A percentile compares a stretch with the other conserved stretches of the same genome.
phyloP scores from a whole-genome alignment of 768 basidiomycete species.

The Rossbeevera mucosa region DNA sequence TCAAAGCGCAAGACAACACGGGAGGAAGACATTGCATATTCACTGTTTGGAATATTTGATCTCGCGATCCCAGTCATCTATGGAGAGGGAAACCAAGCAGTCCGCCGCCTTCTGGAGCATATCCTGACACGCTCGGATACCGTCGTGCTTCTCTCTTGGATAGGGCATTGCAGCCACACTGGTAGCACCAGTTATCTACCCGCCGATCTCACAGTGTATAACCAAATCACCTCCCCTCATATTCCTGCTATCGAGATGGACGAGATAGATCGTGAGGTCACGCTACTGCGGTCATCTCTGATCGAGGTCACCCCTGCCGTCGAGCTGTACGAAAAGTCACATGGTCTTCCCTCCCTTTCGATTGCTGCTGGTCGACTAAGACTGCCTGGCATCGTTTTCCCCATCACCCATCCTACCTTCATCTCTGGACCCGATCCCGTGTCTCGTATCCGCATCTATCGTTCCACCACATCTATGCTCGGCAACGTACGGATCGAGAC shows the following conservation, averaged over 20 bases:
- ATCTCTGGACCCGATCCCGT: neutral
- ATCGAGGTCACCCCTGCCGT: neutral
- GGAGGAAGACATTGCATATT: neutral
- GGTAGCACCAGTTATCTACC: neutral
- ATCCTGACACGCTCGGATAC: neutral
- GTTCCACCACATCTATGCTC: neutral
- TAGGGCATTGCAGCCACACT: neutral
- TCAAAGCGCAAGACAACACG: neutral
- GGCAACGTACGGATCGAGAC: neutral
- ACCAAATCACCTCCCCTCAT: neutral
- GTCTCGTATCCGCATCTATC: neutral
- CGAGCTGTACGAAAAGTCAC: neutral
- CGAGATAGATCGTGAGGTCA: neutral
- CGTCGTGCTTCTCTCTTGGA: neutral
- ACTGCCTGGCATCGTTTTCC: neutral
- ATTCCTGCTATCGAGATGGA: neutral
- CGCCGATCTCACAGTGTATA: neutral
- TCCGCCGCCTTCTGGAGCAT: neutral
- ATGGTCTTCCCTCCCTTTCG: neutral
- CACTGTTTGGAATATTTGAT: neutral
- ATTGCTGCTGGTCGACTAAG: neutral
- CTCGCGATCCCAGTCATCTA: neutral
- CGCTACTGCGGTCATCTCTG: neutral
- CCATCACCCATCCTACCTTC: neutral
- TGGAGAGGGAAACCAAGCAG: neutral